These are phyloP conservation scores for Paecilomyces formosus DNA, from an alignment of 2,329 filamentous ascomycete genomes.

Conservation along the genomic window DNA sequence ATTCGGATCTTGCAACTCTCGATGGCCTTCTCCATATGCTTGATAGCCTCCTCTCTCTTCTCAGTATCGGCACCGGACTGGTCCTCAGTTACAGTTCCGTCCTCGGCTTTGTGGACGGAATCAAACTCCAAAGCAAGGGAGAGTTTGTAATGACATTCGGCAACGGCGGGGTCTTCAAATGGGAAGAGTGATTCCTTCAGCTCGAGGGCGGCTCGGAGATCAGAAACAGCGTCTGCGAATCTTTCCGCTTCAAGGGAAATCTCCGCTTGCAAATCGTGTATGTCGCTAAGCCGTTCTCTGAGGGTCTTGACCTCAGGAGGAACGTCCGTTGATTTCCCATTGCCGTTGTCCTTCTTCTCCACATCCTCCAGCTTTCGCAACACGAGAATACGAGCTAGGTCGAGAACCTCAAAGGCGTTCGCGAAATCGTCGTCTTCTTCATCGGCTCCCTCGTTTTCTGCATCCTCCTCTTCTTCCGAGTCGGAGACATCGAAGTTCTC, in stretches of 20 bases:
- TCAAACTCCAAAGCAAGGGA: slow-evolving; percentile 92
- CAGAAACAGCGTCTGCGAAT: slow-evolving; percentile 79
- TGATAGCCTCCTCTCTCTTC: slow-evolving; percentile 50
- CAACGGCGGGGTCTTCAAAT: slow-evolving; percentile 73
- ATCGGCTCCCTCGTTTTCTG: slow-evolving; percentile 44
- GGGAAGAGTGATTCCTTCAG: slow-evolving; percentile 74
- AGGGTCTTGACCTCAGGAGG: slow-evolving; percentile 48
- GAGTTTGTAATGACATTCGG: slow-evolving; percentile 94
- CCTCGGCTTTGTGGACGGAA: slow-evolving; percentile 49
- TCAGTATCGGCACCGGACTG: slow-evolving; percentile 41
- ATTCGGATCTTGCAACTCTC: slow-evolving; percentile 50
- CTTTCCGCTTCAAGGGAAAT: slow-evolving; percentile 96
- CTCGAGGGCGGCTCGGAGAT: slow-evolving; percentile 68
- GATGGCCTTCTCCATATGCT: slow-evolving; percentile 55
- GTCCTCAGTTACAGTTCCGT: slow-evolving; percentile 35
- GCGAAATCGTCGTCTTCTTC: slow-evolving; percentile 59
- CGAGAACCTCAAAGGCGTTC: slow-evolving; percentile 57
- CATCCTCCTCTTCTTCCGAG: slow-evolving; percentile 34
- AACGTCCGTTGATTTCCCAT: slow-evolving; percentile 41
- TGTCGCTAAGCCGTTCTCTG: slow-evolving; percentile 84
- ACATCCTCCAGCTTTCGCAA: slow-evolving; percentile 47
- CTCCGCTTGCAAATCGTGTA: slow-evolving; percentile 87
- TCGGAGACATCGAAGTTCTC: slow-evolving; percentile 87
- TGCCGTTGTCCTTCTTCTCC: slow-evolving; percentile 36
- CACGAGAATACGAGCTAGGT: slow-evolving; percentile 54